Conservation (phyloP, 257 asterid species). For the Apocynum venetum region DNA sequence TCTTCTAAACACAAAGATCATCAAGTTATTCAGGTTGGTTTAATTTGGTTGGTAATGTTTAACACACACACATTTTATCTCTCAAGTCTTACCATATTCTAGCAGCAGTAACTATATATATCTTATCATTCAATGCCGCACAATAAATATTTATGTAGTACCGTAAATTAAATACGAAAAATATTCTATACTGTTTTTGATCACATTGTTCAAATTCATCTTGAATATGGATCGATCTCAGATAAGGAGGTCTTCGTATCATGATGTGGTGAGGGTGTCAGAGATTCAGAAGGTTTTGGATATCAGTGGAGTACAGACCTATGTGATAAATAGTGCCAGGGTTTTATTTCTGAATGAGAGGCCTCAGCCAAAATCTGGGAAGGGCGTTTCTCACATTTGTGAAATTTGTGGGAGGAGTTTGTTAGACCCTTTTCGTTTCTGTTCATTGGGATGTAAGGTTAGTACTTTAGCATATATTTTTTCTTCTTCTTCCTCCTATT, state of each 20-base stretch:
- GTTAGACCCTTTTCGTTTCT: slow-evolving; percentile 78
- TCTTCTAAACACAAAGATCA: slow-evolving; percentile 81
- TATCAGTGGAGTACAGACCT: slow-evolving; percentile 82
- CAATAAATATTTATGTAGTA: neutral
- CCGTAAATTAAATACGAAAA: neutral
- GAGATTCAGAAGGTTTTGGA: slow-evolving; percentile 91
- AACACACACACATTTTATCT: slow-evolving; percentile 24
- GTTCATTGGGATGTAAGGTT: slow-evolving; percentile 97
- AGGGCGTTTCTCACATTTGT: slow-evolving; percentile 73
- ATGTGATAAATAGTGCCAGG: slow-evolving; percentile 95
- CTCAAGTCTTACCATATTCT: neutral
- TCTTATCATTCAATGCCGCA: slow-evolving; percentile 3
- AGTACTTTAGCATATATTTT: neutral
- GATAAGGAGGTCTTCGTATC: slow-evolving; percentile 97
- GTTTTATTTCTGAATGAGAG: slow-evolving; percentile 88
- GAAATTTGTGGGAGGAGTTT: slow-evolving; percentile 84
- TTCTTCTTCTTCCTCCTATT: neutral
- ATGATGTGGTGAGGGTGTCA: slow-evolving; percentile 93
- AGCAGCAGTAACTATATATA: neutral
- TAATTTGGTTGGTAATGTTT: no score
- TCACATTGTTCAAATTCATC: neutral
- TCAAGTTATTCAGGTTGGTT: slow-evolving; percentile 80
- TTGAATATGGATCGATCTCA: slow-evolving; percentile 8
- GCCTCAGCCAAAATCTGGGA: slow-evolving; percentile 86
- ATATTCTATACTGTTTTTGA: neutral